Conservation (phyloP, 495 filamentous ascomycete species). For the Sabuloglossum arenarium region DNA sequence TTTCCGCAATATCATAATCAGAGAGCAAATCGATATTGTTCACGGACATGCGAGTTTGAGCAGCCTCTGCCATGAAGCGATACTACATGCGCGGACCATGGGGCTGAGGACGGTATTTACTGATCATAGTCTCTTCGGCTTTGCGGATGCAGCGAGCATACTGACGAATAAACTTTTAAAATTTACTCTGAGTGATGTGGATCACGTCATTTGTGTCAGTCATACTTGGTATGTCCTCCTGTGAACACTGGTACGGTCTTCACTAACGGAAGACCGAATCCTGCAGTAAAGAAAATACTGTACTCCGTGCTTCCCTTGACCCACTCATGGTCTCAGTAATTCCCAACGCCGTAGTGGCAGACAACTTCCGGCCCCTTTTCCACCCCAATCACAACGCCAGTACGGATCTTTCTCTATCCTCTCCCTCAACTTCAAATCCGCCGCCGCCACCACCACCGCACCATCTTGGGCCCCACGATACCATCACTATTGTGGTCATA, state of each 20-base stretch:
- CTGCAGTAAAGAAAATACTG: slow-evolving; percentile 87
- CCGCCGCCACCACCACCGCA: slow-evolving; percentile 19
- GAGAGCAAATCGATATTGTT: slow-evolving; percentile 88
- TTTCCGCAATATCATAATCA: slow-evolving; percentile 84
- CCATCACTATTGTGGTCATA: slow-evolving; percentile 90
- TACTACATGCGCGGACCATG: slow-evolving; percentile 92
- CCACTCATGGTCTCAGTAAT: slow-evolving; percentile 95
- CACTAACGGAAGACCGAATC: neutral
- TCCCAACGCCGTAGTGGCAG: slow-evolving; percentile 89
- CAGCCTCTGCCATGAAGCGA: slow-evolving; percentile 83
- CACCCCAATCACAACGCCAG: slow-evolving; percentile 14
- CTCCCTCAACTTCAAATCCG: slow-evolving; percentile 8
- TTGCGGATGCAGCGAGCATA: slow-evolving; percentile 90
- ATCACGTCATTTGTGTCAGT: slow-evolving; percentile 94
- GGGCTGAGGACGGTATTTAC: slow-evolving; percentile 88
- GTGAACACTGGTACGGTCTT: neutral
- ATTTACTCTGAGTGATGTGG: slow-evolving; percentile 88
- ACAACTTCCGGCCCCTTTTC: slow-evolving; percentile 65
- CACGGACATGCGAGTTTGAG: slow-evolving; percentile 89
- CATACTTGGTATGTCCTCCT: slow-evolving; percentile 61
- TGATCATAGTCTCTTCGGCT: slow-evolving; percentile 94
- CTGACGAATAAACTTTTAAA: slow-evolving; percentile 92
- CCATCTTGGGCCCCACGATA: slow-evolving; percentile 55
- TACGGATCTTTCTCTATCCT: slow-evolving; percentile 2
- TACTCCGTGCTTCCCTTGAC: slow-evolving; percentile 82